Conservation (phyloP, 73 alveolate species). For the Paramecium tetraurelia region DNA sequence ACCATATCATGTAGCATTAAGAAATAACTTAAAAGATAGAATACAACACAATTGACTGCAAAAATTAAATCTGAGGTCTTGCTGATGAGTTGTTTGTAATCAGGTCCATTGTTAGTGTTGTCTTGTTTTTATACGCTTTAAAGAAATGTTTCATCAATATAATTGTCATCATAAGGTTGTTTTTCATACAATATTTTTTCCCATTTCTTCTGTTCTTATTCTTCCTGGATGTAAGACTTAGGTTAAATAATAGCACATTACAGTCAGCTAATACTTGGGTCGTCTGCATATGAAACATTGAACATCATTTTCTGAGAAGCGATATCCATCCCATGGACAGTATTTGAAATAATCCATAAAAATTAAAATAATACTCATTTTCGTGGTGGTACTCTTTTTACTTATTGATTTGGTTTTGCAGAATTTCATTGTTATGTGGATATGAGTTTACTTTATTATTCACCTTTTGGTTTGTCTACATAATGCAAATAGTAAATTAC, state of each 20-base stretch:
- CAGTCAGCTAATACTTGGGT: slow-evolving; percentile 22
- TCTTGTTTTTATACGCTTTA: slow-evolving; percentile 17
- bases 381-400: neutral
- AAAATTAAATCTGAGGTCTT: slow-evolving; percentile 40
- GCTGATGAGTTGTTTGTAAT: slow-evolving; percentile 4
- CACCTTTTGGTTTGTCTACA: neutral
- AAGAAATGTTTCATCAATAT: slow-evolving; percentile 38
- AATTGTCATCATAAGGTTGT: slow-evolving; percentile 43
- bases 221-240: neutral
- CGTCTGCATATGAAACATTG: slow-evolving; percentile 39
- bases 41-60: slow-evolving; percentile 15
- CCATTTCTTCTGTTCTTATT: slow-evolving; percentile 33
- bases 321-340: slow-evolving; percentile 53
- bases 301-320: slow-evolving; percentile 21
- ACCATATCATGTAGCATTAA: neutral
- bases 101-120: neutral
- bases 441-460: neutral
- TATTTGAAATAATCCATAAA: slow-evolving; percentile 34
- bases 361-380: neutral
- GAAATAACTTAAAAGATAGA: neutral
- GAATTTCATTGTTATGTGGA: neutral
- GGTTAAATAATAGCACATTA: neutral
- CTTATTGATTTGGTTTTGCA: neutral
- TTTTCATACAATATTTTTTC: slow-evolving; percentile 38
- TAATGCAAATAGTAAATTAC: neutral